Percentiles rank a stretch among this genome's conserved stretches.
Conservation (phyloP, 805 yeast species). For the Phaffomyces antillensis region DNA sequence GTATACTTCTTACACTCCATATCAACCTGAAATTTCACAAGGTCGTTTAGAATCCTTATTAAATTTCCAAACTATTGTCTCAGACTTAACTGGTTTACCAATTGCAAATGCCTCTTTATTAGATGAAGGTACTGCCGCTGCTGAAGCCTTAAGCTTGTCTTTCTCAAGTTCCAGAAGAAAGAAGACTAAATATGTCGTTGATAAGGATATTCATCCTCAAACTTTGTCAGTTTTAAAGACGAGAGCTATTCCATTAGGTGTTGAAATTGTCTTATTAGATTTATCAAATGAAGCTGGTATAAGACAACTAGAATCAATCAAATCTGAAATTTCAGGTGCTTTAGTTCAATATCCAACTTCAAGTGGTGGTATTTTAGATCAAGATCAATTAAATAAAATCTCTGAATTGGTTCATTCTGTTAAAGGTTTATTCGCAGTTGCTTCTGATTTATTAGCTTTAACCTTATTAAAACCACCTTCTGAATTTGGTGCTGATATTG, state of each 20-base stretch:
- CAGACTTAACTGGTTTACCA: slow-evolving; percentile 90
- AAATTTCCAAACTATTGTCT: slow-evolving; percentile 87
- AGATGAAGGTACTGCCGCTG: slow-evolving; percentile 97
- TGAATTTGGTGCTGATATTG: slow-evolving; percentile 86
- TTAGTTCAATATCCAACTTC: slow-evolving; percentile 88
- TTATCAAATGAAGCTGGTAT: slow-evolving; percentile 38
- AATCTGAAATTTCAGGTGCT: slow-evolving; percentile 60
- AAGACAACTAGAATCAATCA: slow-evolving; percentile 26
- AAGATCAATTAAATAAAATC: slow-evolving; percentile 42
- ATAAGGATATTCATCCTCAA: slow-evolving; percentile 73
- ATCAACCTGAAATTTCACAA: slow-evolving; percentile 96
- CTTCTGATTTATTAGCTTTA: slow-evolving; percentile 88
- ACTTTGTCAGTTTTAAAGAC: slow-evolving; percentile 73
- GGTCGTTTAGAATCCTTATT: slow-evolving; percentile 88
- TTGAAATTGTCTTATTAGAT: slow-evolving; percentile 55
- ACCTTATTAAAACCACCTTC: slow-evolving; percentile 82
- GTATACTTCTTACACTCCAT: slow-evolving; percentile 98
- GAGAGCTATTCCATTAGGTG: slow-evolving; percentile 69
- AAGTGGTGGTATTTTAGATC: slow-evolving; percentile 58
- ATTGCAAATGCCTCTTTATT: slow-evolving; percentile 90
- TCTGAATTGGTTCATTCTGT: slow-evolving; percentile 59
- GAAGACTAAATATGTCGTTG: slow-evolving; percentile 63
- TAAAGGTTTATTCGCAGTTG: slow-evolving; percentile 75
- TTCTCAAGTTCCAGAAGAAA: slow-evolving; percentile 63
- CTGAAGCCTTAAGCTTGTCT: slow-evolving; percentile 89